Evolutionary conservation across 352 stramenopile genomes (phyloP).

Genomic region (Detonula confervacea): DNA sequence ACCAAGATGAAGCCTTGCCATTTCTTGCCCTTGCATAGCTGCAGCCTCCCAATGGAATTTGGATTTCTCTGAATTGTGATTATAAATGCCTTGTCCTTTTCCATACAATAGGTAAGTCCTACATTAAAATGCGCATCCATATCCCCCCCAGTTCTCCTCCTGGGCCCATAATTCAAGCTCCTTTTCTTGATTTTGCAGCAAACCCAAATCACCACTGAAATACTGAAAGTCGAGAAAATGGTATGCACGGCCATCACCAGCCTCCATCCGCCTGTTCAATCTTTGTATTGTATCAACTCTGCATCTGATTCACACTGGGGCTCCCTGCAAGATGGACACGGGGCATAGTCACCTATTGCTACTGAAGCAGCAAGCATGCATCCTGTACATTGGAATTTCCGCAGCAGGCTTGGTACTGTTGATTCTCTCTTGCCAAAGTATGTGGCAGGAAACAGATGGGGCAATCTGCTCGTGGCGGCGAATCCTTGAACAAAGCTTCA

Average conservation of each 20-base stretch:
- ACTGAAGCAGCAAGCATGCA: constrained; percentile 1
- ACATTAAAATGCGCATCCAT: neutral
- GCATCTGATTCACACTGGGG: neutral
- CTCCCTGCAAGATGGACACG: constrained; percentile 13
- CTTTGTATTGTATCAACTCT: neutral
- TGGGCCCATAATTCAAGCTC: neutral
- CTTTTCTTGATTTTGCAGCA: constrained; percentile 2
- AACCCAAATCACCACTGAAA: neutral
- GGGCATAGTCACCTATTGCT: neutral
- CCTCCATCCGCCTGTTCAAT: constrained; percentile 5
- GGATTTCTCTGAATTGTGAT: constrained; percentile 18
- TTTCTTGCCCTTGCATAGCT: constrained; percentile 16
- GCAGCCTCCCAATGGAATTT: constrained; percentile 16
- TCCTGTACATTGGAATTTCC: constrained; percentile 10
- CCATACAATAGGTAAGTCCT: neutral
- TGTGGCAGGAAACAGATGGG: neutral
- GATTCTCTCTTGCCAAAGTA: neutral
- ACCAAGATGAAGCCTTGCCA: constrained; percentile 4
- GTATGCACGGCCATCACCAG: neutral
- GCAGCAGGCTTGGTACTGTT: constrained; percentile 13
- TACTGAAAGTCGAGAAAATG: neutral
- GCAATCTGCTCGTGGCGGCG: neutral
- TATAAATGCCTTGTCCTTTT: neutral
- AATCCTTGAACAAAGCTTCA: neutral
- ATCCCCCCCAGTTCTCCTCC: constrained; percentile 5